A percentile compares a stretch with the other conserved stretches of the same genome.
Evolutionary conservation across 2,329 filamentous ascomycete species (phyloP).

Genomic region (Fonsecaea erecta): DNA sequence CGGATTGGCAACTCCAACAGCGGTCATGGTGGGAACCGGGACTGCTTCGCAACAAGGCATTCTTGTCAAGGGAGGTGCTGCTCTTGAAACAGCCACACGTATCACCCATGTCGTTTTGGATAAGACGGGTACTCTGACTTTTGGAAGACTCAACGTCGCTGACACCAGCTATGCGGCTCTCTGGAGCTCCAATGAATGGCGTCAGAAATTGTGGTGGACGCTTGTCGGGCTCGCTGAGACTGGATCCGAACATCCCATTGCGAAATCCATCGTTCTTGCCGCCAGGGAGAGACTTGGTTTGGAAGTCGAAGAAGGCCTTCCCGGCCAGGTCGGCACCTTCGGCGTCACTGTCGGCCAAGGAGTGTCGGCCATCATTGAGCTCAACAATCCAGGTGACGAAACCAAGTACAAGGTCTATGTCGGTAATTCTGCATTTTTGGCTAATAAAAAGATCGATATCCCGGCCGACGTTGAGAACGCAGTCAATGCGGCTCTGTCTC

Average conservation of each 20-base stretch:
- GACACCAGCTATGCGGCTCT: constrained; percentile 66
- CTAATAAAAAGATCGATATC: constrained; percentile 67
- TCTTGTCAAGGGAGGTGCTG: constrained; percentile 94
- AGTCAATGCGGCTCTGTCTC: constrained; percentile 35
- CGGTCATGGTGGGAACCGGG: constrained; percentile 99
- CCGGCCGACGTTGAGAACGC: constrained; percentile 48
- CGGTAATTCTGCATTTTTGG: constrained; percentile 79
- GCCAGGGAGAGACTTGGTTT: constrained; percentile 78
- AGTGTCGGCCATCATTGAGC: constrained; percentile 71
- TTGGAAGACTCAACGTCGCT: constrained; percentile 93
- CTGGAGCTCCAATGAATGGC: constrained; percentile 73
- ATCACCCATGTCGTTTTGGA: constrained; percentile 89
- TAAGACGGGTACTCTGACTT: constrained; percentile 93
- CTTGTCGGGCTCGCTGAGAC: constrained; percentile 93
- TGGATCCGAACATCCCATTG: constrained; percentile 93
- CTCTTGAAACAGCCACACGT: constrained; percentile 86
- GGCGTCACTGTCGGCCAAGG: constrained; percentile 81
- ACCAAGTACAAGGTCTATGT: constrained; percentile 77
- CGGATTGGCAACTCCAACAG: constrained; percentile 93
- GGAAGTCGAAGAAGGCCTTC: constrained; percentile 71
- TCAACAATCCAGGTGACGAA: constrained; percentile 69
- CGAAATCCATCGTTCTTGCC: constrained; percentile 78
- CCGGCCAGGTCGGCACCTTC: constrained; percentile 86
- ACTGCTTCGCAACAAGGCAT: constrained; percentile 95
- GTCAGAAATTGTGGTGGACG: constrained; percentile 87